Base-by-base conservation (phyloP, 2,329 filamentous ascomycete genomes). In the Amphichorda felina region DNA sequence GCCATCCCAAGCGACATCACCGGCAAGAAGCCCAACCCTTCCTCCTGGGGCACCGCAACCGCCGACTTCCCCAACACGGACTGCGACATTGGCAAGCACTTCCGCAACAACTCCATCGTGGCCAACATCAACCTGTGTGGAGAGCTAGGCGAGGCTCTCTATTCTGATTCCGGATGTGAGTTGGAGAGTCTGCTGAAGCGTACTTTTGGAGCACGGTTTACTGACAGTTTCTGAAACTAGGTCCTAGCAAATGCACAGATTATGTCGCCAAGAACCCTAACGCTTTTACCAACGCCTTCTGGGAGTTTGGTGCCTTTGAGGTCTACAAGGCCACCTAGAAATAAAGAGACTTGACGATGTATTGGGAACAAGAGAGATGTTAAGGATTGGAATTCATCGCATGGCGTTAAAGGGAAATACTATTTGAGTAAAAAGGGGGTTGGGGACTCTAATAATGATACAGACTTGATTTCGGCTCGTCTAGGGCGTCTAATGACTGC, bases 81-180 rank as follows among this genome's bases (percentile, higher is more conserved):
- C 31, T 82, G 77, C 54, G 57, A 75, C 39, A 72, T 81, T 34
- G 51, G 54, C 5, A 59, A 56, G 4, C 73, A 79, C 46, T 81
- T 82, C 51, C 61, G 54, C 36, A 82, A 81, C 46, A 68, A 78
- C 50, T 76, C 72, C 43, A 80, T 82, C 44, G 66, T 81, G 42
- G 66, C 66, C 29, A 79, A 82, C 45, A 79, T 81, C 41, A 71
- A 77, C 49, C 54, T 82, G 7, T 82, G 77, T 43, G 78, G 77
- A 1, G 52, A 68, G 28, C 60, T 72, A 43, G 69, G 68, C 4
- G 66, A 67, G 31, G 57, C 55, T 3, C 53, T 57, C 24, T 74
- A 65, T 45, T 53, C 55, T 2, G 43, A 53, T 10, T 70, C 69
- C 15, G 64, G 61, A 36, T 68, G 64, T 59, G 47, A 50, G 54